Evolutionary conservation across 805 yeast genomes (phyloP).

Genomic region (Spathaspora hagerdaliae): DNA sequence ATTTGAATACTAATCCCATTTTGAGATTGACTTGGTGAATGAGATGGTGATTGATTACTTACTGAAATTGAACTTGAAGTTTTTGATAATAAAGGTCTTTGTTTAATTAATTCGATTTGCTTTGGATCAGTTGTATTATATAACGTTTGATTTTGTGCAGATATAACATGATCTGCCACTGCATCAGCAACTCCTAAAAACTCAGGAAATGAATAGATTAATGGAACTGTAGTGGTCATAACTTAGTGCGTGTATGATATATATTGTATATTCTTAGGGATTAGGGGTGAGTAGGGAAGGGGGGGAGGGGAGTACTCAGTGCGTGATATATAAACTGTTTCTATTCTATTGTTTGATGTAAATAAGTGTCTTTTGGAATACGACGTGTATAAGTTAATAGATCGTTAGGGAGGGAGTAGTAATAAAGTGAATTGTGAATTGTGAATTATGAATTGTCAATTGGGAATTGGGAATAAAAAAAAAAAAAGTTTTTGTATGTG

Average conservation of each 20-base stretch:
- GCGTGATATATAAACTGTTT: too few relatives aligned
- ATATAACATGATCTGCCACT: conserved; percentile 89
- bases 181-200: conserved; percentile 91
- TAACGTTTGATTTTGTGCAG: conserved; percentile 77
- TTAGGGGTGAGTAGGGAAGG: too few relatives aligned
- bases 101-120: conserved; percentile 29
- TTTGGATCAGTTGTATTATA: conserved; percentile 37
- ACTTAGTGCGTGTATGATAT: background rate
- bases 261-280: background rate
- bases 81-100: conserved; percentile 13
- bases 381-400: too few relatives aligned
- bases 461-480: too few relatives aligned
- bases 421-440: background rate
- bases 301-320: too few relatives aligned
- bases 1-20: conserved; percentile 2
- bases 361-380: background rate
- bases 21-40: conserved; percentile 8
- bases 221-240: conserved; percentile 93
- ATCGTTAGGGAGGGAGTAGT: too few relatives aligned
- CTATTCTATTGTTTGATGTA: too few relatives aligned
- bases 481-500: too few relatives aligned
- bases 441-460: too few relatives aligned
- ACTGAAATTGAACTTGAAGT: background rate
- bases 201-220: conserved; percentile 88
- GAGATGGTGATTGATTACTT: conserved; percentile 5